Conservation (phyloP, 768 basidiomycete genomes). For the Russula griseocarnosa region DNA sequence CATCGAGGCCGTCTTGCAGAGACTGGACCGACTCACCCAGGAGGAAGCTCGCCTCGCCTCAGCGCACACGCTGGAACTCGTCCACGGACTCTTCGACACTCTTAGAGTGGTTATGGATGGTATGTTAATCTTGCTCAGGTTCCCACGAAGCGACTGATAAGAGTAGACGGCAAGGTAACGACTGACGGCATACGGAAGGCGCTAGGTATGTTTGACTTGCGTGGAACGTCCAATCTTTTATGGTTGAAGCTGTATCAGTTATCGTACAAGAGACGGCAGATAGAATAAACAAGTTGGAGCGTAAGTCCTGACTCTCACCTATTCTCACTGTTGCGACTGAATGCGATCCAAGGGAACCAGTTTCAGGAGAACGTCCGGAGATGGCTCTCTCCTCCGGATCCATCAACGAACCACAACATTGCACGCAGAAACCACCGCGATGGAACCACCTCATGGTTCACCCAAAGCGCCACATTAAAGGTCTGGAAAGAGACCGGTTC, state of each 20-base stretch:
- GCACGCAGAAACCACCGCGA: neutral
- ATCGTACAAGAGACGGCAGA: neutral
- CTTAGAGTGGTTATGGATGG: neutral
- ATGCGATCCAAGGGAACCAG: neutral
- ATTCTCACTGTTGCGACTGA: neutral
- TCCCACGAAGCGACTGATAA: neutral
- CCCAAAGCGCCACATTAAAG: neutral
- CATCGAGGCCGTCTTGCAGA: neutral
- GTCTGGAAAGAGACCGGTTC: neutral
- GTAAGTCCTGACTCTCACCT: neutral
- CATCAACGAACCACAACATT: neutral
- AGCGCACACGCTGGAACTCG: neutral
- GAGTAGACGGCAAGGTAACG: neutral
- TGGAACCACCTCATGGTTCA: neutral
- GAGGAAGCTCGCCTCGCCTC: neutral
- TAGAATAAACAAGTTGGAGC: neutral
- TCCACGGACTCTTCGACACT: neutral
- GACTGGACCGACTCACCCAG: slow-evolving; percentile 2
- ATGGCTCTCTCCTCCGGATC: slow-evolving; percentile 3
- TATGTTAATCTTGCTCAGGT: neutral
- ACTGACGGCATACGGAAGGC: neutral
- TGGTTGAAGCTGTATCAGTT: neutral
- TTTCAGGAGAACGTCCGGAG: neutral
- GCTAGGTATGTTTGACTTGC: neutral
- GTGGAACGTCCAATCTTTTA: neutral